Base-by-base conservation (phyloP, 2,329 filamentous ascomycete genomes). In the Cladophialophora psammophila region DNA sequence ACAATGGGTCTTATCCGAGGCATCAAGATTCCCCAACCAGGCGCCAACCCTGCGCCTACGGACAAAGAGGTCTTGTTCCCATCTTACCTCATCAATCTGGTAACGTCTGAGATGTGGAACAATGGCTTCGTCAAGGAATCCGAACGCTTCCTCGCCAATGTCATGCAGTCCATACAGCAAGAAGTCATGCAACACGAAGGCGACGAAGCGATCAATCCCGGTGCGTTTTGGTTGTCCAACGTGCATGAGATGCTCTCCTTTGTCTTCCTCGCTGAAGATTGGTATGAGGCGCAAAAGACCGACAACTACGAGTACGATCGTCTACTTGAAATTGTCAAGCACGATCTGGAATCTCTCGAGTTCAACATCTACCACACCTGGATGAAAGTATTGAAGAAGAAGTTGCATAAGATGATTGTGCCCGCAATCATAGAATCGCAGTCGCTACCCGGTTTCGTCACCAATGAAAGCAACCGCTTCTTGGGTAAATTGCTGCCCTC, bases 341-440 rank as follows among this genome's bases (percentile, higher is more conserved):
- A 99, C 78, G 95, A 99, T 78, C 85, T 99, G 60, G 95, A 99
- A 83, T 97, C 92, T 80, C 85, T 99, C 71, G 95, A 99, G 82
- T 99, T 99, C 85, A 99, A 99, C 84, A 99, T 99, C 75, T 99
- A 99, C 81, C 95, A 99, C 82, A 99, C 95, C 32, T 99, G 95
- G 95, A 99, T 99, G 95, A 99, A 99, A 86, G 92, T 97, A 65
- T 84, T 99, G 76, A 99, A 99, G 87, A 97, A 97, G 88, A 97
- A 96, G 83, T 86, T 99, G 71, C 93, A 96, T 76, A 98, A 98
- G 87, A 99, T 99, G 95, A 96, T 99, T 76, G 96, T 99, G 61
- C 95, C 95, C 1, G 95, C 95, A 64, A 99, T 99, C 78, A 99
- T 99, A 76, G 95, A 99, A 80, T 98, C 94, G 56, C 95, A 99